Evolutionary conservation across 495 filamentous ascomycete species (phyloP).

Genomic region (Lasiosphaeria ovina): DNA sequence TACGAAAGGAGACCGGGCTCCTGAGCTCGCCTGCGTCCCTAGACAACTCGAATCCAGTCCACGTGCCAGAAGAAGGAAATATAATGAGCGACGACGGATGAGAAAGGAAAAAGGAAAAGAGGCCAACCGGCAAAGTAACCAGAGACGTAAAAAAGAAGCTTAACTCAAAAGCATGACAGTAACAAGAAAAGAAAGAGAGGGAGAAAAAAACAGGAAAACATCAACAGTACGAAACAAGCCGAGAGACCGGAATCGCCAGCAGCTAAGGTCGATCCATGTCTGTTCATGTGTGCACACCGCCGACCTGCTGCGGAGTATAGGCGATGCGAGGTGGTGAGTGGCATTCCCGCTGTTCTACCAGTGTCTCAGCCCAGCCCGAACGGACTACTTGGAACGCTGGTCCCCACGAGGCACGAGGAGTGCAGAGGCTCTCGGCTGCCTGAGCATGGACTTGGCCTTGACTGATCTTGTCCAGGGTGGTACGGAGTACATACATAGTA

Average conservation of each 20-base stretch:
- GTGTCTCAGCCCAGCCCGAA: constrained; percentile 17
- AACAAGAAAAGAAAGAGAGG: constrained; percentile 3
- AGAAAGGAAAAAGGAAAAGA: constrained; percentile 6
- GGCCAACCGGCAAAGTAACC: constrained; percentile 14
- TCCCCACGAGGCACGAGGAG: background rate
- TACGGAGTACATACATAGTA: background rate
- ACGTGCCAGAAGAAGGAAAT: background rate
- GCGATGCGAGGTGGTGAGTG: background rate
- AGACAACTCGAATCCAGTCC: background rate
- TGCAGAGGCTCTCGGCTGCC: background rate
- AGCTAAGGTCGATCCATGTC: background rate
- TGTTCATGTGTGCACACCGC: background rate
- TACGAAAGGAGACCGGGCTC: constrained; percentile 9
- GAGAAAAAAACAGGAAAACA: constrained; percentile 7
- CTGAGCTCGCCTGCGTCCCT: constrained; percentile 16
- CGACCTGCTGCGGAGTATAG: background rate
- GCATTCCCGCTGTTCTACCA: background rate
- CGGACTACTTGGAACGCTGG: background rate
- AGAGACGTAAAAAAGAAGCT: constrained; percentile 8
- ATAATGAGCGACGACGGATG: background rate
- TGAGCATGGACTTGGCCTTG: background rate
- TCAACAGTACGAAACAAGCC: constrained; percentile 16
- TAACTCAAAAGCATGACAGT: background rate
- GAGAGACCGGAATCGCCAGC: constrained; percentile 26
- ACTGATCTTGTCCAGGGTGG: background rate